phyloP scores from a whole-genome alignment of 2,329 filamentous ascomycete genomes.

The Apiospora hydei region DNA sequence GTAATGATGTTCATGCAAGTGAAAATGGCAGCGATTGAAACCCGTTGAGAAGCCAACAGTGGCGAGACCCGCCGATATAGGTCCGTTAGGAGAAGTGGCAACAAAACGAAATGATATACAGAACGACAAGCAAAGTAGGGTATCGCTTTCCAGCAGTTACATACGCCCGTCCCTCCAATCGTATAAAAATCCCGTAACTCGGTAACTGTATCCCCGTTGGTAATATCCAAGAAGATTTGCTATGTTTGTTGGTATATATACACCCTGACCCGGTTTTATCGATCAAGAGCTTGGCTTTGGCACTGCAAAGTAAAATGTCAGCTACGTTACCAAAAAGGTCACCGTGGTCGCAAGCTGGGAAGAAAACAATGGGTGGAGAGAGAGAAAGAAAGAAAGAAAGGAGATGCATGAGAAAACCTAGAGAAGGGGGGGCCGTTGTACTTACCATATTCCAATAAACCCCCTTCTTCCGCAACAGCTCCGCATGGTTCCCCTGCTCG shows the following conservation, averaged over 20 bases:
- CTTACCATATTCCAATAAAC: conserved; percentile 65
- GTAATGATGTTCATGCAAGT: neutral
- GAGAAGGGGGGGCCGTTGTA: neutral
- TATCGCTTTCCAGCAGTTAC: neutral
- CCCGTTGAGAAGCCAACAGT: neutral
- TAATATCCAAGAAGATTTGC: neutral
- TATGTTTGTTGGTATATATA: neutral
- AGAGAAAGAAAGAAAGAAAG: too few species aligned
- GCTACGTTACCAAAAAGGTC: neutral
- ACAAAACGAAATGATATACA: neutral
- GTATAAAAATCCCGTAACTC: neutral
- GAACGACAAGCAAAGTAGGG: neutral
- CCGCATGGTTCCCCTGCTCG: conserved; percentile 60
- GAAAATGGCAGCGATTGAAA: neutral
- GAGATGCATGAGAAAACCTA: conserved; percentile 21
- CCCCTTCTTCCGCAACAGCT: conserved; percentile 58
- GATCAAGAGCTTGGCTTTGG: conserved; percentile 65
- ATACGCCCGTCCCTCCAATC: neutral
- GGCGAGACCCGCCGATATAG: neutral
- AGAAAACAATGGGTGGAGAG: neutral
- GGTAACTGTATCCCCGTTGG: neutral
- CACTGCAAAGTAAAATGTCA: conserved; percentile 48
- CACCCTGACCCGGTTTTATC: conserved; percentile 39
- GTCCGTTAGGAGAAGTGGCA: neutral
- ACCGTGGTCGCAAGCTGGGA: neutral